Base-by-base conservation (phyloP, 2,329 filamentous ascomycete genomes). In the Talaromyces atroroseus region DNA sequence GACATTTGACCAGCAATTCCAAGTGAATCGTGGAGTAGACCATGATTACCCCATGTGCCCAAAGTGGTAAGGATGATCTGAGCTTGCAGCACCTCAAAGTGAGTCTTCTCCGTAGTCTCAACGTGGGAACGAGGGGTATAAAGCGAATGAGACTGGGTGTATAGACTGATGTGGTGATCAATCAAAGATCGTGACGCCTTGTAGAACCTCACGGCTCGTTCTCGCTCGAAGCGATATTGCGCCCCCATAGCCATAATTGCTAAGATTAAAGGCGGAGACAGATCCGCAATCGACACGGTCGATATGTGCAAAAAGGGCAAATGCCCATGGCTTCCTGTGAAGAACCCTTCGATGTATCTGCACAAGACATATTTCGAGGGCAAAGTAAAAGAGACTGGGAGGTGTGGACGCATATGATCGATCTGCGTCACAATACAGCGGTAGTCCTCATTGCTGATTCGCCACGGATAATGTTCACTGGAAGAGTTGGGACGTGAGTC, bases 151-250 rank as follows among this genome's bases (percentile, higher is more conserved):
- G 44, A 48, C 52, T 48, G 52, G 26, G 29, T 48, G 34, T 54
- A 40, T 2, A 48, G 20, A 10, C 34, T 48, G 34, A 48, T 54
- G 44, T 54, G 52, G 45, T 48, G 52, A 44, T 48, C 29, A 48
- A 54, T 54, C 32, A 54, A 48, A 48, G 52, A 38, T 48, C 52
- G 44, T 40, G 52, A 54, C 38, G 52, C 52, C 44, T 54, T 54
- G 29, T 54, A 54, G 52, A 54, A 54, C 29, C 21, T 54, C 44
- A 54, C 11, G n/a, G 52, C 52, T 12, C 52, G 52, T 54, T 54
- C 42, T 54, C 52, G 52, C 44, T 54, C 52, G 29, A 54, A 54
- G 10, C 52, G 52, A 54, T 54, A 54, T 48, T 54, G 52, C 48
- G 52, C 52, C n/a, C 52, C 52, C 52, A 54, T 54, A 4, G 52